Conservation (phyloP, 1,284 basidiomycete genomes). For the Neolentinus lepideus region DNA sequence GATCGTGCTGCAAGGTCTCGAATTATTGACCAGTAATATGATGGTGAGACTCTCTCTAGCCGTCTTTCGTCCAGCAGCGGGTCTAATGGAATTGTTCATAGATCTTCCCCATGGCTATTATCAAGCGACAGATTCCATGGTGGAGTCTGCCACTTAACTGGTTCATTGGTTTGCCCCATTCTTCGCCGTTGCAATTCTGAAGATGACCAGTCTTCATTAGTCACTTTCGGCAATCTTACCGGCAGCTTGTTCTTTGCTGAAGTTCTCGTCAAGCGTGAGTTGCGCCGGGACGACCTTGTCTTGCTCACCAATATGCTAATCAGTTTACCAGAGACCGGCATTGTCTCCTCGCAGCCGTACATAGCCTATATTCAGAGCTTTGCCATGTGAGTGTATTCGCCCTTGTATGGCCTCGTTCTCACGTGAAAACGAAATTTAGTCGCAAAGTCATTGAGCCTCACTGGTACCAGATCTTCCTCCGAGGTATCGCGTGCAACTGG, state of each 20-base stretch:
- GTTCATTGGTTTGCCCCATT: conserved; percentile 47
- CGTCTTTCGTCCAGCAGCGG: conserved; percentile 1
- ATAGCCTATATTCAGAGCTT: conserved; percentile 41
- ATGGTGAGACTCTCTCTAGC: conserved; percentile 37
- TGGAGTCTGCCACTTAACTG: conserved; percentile 64
- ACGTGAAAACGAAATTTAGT: conserved; percentile 22
- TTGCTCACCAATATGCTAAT: neutral
- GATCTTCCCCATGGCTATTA: conserved; percentile 63
- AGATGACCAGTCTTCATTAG: conserved; percentile 23
- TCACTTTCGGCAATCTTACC: conserved; percentile 63
- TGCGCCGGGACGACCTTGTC: neutral
- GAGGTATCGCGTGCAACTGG: conserved; percentile 77
- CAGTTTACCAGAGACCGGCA: conserved; percentile 39
- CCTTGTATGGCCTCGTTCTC: conserved; percentile 1
- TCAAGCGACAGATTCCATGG: conserved; percentile 56
- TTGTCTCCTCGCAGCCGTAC: conserved; percentile 55
- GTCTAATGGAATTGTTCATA: conserved; percentile 16
- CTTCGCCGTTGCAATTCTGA: conserved; percentile 2
- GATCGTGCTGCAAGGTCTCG: conserved; percentile 66
- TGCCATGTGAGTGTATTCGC: conserved; percentile 37
- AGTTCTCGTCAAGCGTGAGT: conserved; percentile 57
- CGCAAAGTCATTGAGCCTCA: conserved; percentile 55
- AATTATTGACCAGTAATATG: conserved; percentile 71
- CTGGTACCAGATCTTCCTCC: conserved; percentile 71
- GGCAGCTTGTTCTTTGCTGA: conserved; percentile 70